Percentiles rank a stretch among this genome's conserved stretches.
Conservation (phyloP, 2,329 filamentous ascomycete species). For the Pseudogymnoascus sp. region DNA sequence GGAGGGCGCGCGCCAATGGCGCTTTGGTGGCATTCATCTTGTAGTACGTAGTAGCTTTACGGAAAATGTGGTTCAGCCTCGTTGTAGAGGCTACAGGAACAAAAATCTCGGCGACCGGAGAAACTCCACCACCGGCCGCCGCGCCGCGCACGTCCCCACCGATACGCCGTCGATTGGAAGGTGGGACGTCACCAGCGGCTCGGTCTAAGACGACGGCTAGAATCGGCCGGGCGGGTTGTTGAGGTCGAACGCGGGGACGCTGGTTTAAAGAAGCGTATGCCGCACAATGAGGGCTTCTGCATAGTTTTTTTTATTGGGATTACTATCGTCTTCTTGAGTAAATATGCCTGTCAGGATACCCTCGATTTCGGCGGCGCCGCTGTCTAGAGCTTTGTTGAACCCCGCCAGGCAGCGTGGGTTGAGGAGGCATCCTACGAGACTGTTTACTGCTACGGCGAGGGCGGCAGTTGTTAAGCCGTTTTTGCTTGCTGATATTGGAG, state of each 20-base stretch:
- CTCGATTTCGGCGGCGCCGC: background rate
- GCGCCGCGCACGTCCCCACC: background rate
- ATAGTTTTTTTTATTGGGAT: slow-evolving; percentile 5
- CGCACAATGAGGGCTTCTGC: background rate
- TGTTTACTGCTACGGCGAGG: slow-evolving; percentile 26
- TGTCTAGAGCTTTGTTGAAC: background rate
- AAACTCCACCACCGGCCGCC: background rate
- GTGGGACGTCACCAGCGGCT: slow-evolving; percentile 3
- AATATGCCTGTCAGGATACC: slow-evolving; percentile 4
- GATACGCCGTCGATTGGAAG: background rate
- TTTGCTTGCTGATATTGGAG: slow-evolving; percentile 76
- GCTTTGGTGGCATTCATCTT: background rate
- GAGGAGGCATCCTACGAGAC: slow-evolving; percentile 16
- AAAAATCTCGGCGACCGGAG: background rate
- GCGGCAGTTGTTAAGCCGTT: slow-evolving; percentile 64
- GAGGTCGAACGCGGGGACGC: background rate
- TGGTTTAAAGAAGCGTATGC: background rate
- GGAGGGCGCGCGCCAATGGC: background rate
- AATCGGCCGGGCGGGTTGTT: background rate
- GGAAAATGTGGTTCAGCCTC: background rate
- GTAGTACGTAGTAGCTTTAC: background rate
- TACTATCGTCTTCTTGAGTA: slow-evolving; percentile 1
- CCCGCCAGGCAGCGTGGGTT: background rate
- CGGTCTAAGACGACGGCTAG: slow-evolving; percentile 4
- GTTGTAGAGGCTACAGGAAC: background rate